These are phyloP conservation scores for Wickerhamiella dianesei DNA, from an alignment of 805 yeast genomes.

Conservation along the genomic window DNA sequence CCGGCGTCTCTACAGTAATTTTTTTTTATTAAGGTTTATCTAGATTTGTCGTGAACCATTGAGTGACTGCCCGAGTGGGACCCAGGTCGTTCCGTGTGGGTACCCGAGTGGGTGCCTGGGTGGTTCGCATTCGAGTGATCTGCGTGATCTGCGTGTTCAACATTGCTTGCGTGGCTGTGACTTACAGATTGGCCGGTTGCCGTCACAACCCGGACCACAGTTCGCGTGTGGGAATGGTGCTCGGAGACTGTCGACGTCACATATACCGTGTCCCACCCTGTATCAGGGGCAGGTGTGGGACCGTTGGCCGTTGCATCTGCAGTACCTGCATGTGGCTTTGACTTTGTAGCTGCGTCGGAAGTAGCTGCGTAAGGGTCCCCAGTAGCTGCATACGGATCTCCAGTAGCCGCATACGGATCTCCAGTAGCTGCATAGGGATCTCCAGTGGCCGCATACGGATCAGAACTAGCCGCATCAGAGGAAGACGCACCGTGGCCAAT, in stretches of 20 bases:
- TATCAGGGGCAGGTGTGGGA: background rate
- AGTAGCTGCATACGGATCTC: background rate
- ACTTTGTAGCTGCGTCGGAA: background rate
- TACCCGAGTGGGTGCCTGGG: no score
- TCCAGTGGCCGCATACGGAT: background rate
- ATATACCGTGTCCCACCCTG: background rate
- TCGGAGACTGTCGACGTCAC: background rate
- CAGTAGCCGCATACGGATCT: background rate
- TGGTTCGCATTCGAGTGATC: no score
- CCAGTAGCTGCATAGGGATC: background rate
- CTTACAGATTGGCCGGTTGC: no score
- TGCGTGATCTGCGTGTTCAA: no score
- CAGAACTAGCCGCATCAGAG: background rate
- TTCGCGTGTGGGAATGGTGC: background rate
- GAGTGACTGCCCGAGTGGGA: no score
- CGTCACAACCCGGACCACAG: background rate
- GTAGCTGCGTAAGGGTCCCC: background rate
- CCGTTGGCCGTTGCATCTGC: no score
- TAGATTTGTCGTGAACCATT: no score
- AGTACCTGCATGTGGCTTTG: no score
- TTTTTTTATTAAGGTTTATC: no score
- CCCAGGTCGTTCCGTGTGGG: no score
- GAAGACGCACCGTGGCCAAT: constrained; percentile 22
- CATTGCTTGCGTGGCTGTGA: no score
- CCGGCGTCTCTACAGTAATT: background rate